Conservation (phyloP, 1,284 basidiomycete genomes). For the Tilletia caries region DNA sequence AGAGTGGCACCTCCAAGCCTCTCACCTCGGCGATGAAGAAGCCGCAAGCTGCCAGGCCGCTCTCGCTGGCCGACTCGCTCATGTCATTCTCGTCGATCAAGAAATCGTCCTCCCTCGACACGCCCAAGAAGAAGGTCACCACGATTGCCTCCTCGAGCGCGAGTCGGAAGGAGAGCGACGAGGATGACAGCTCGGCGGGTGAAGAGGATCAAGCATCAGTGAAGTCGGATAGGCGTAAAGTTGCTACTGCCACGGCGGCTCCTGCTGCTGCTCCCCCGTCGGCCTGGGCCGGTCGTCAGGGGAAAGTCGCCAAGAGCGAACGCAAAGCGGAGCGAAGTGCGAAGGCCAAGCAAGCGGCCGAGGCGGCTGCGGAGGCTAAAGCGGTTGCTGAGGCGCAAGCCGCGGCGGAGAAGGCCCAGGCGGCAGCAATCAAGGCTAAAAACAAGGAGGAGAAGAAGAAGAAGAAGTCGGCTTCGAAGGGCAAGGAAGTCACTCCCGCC, state of each 20-base stretch:
- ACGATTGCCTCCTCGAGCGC: conserved; percentile 11
- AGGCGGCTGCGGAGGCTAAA: not conserved
- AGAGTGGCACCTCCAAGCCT: not conserved
- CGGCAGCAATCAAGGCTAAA: not conserved
- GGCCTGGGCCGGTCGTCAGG: conserved; percentile 14
- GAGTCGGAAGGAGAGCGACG: not conserved
- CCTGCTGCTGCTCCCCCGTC: not conserved
- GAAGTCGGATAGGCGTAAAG: conserved; percentile 13
- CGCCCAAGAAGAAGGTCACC: conserved; percentile 24
- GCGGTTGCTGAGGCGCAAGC: not conserved
- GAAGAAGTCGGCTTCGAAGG: not conserved
- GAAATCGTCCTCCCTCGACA: conserved; percentile 14
- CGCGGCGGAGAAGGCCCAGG: not conserved
- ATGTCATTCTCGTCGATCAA: conserved; percentile 27
- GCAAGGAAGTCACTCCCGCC: not conserved
- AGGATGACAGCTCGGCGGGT: not conserved
- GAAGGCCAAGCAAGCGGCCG: not conserved
- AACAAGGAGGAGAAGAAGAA: conserved; percentile 5
- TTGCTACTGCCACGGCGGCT: too few species aligned
- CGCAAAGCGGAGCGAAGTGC: conserved; percentile 14
- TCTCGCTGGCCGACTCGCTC: conserved; percentile 46
- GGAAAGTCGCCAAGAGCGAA: conserved; percentile 17
- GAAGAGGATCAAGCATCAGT: not conserved
- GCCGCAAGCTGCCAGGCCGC: conserved; percentile 19
- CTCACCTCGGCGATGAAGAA: conserved; percentile 35